Evolutionary conservation across 2,329 filamentous ascomycete species (phyloP).

Genomic region (Colletotrichum sp.): DNA sequence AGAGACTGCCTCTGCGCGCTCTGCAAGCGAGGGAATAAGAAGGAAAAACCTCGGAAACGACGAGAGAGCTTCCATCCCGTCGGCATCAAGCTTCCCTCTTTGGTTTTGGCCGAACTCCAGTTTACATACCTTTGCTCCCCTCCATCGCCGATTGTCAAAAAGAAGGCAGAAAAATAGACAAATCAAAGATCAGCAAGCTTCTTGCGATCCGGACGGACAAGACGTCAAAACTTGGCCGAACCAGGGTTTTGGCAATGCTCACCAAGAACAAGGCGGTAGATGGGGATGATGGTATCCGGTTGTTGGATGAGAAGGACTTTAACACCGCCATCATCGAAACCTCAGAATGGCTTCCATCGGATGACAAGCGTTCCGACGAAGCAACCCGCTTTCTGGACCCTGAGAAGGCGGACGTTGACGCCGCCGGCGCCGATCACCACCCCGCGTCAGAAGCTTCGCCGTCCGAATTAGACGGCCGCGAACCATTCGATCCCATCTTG

Average conservation of each 20-base stretch:
- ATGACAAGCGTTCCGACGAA: background rate
- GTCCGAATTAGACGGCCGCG: background rate
- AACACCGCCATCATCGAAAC: background rate
- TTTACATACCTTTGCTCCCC: background rate
- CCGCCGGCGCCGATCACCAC: background rate
- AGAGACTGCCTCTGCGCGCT: background rate
- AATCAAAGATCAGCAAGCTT: background rate
- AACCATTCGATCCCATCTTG: background rate
- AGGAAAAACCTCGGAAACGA: background rate
- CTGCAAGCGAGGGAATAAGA: background rate
- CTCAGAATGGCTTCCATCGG: background rate
- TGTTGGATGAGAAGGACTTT: background rate
- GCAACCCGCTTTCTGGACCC: background rate
- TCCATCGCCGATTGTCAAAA: background rate
- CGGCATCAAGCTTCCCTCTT: background rate
- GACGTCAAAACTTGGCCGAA: background rate
- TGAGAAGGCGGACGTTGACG: background rate
- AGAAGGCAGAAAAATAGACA: background rate
- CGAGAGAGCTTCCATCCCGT: background rate
- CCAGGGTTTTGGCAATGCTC: background rate
- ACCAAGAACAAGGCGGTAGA: background rate
- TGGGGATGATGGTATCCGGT: too few relatives aligned
- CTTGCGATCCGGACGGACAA: background rate
- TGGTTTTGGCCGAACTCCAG: background rate
- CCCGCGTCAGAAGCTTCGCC: background rate